These are phyloP conservation scores for Pythium insidiosum DNA, from an alignment of 352 stramenopile species.

Conservation along the genomic window DNA sequence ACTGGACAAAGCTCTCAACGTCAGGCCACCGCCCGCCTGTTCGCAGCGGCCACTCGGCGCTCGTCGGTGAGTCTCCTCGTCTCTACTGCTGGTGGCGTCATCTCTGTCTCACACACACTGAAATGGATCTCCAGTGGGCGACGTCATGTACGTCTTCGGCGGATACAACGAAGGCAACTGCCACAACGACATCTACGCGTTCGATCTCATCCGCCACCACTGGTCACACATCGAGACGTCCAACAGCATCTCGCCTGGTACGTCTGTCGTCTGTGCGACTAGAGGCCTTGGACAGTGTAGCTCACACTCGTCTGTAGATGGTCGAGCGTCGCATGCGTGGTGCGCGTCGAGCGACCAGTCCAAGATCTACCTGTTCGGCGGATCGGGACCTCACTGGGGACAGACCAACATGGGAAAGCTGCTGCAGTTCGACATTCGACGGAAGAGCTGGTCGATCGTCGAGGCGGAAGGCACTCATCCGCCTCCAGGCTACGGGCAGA, in stretches of 20 bases:
- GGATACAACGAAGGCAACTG: slow-evolving; percentile 84
- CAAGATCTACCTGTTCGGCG: slow-evolving; percentile 74
- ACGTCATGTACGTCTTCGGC: slow-evolving; percentile 79
- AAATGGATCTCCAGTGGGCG: slow-evolving; percentile 37
- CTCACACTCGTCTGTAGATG: too few species aligned
- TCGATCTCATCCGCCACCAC: slow-evolving; percentile 71
- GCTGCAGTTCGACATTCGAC: slow-evolving; percentile 64
- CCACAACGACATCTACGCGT: slow-evolving; percentile 80
- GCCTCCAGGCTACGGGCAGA: slow-evolving; percentile 71
- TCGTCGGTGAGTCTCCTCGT: slow-evolving; percentile 43
- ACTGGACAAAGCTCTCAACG: slow-evolving; percentile 71
- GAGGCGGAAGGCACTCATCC: slow-evolving; percentile 53
- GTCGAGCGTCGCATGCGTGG: slow-evolving; percentile 66
- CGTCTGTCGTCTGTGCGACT: background rate
- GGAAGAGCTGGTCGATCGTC: slow-evolving; percentile 79
- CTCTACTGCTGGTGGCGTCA: too few species aligned
- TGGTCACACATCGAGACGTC: slow-evolving; percentile 70
- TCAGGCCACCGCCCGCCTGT: slow-evolving; percentile 62
- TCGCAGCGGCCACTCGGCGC: slow-evolving; percentile 70
- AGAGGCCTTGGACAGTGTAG: too few species aligned
- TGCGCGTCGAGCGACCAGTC: slow-evolving; percentile 65
- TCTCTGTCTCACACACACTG: too few species aligned
- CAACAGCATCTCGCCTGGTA: slow-evolving; percentile 66
- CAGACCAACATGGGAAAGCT: slow-evolving; percentile 86
- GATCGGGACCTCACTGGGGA: slow-evolving; percentile 71